Conservation (phyloP, 2,329 filamentous ascomycete genomes). For the Trichoderma sp. region DNA sequence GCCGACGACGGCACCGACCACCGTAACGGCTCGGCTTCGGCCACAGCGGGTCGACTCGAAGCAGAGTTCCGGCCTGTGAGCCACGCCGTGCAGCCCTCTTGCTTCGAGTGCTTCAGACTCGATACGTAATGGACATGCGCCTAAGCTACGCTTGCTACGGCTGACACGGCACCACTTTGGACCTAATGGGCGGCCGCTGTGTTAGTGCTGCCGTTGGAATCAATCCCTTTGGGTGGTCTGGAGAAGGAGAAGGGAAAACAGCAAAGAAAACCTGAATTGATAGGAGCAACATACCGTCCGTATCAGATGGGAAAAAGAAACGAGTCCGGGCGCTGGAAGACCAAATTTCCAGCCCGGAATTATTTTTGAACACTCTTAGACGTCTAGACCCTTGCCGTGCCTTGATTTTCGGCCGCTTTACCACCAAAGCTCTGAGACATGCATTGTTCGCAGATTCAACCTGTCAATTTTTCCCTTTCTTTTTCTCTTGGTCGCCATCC, state of each 20-base stretch:
- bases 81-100: neutral
- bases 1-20: constrained; percentile 4
- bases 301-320: neutral
- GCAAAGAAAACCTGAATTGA: neutral
- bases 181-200: neutral
- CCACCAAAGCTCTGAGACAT: constrained; percentile 1
- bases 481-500: neutral
- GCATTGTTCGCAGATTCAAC: constrained; percentile 7
- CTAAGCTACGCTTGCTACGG: neutral
- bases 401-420: neutral
- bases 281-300: neutral
- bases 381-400: neutral
- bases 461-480: neutral
- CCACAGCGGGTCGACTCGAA: neutral
- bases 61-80: constrained; percentile 1
- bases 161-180: neutral
- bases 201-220: neutral
- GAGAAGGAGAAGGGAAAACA: neutral
- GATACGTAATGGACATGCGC: neutral
- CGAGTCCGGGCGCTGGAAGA: neutral
- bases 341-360: neutral
- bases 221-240: neutral
- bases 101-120: neutral
- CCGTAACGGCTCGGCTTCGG: constrained; percentile 3
- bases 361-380: neutral